Base-by-base conservation (phyloP, 1,139 yeast genomes). In the Petasospora fabianii region DNA sequence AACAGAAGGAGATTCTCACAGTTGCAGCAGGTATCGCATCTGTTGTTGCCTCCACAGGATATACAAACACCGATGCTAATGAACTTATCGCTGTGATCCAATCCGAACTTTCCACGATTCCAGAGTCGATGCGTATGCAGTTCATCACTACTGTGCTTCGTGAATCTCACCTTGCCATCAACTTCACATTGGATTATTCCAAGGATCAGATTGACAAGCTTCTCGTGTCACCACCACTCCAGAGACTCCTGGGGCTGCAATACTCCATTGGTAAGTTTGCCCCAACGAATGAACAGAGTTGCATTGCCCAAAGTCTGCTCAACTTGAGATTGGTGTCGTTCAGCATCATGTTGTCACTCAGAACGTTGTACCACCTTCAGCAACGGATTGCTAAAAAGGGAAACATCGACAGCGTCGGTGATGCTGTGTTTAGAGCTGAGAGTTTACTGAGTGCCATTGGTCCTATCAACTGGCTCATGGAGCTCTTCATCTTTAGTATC, bases 401-500 rank as follows among this genome's bases (percentile, higher is more conserved):
- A 1, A 48, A 45, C 4, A 41, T 55, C 8, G 84, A 78, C 48
- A 69, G 68, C 14, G 50, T 73, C 19, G 68, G 66, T 21, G 86
- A 82, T 51, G 70, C 80, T 1, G 69, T 73, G 14, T 66, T 73
- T 39, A 59, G 84, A 52, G 76, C 79, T 35, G 77, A 80, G 55
- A 66, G 77, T 44, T 68, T 82, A 6, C 62, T 79, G 41, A 74
- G 84, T 15, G 68, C 83, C 37, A 59, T 84, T 16, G 95, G 96
- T 1, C 73, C 80, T 30, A 73, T 82, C n/a, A 72, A 85, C 49
- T 87, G 95, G 95, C 69, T 82, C 43, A 68, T 84, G 30, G 95
- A 86, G 55, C 70, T 84, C 42, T 66, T 84, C 50, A 74, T 78
- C 0, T 76, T 74, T 45, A 58, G 83, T 33, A 75, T 78, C 42